Evolutionary conservation across 306 rosid species (phyloP), one percentile per base, ranked within the genome.

Genomic region (Boehmeria nivea): DNA sequence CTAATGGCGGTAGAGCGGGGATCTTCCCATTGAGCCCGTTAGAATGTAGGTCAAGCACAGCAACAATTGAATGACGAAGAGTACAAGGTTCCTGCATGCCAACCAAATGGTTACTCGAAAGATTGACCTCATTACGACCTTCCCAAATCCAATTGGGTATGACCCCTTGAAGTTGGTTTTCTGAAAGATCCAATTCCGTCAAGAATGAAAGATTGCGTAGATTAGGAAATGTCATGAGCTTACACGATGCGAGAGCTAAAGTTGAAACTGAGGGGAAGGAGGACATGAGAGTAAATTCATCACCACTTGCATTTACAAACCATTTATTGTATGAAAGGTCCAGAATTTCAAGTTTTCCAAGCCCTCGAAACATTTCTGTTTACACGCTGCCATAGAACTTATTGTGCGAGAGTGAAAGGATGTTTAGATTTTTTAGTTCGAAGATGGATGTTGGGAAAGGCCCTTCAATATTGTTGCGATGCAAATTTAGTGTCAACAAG

Each of bases 81-180:
- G 13, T 0, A 51, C 36, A n/a, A 11, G 54, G 46, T 51, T 61
- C 73, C 36, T 56, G 68, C 2, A 68, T 10, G 16, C 20, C 16
- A 8, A 0, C 22, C 18, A 86, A 44, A 0, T 28, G 47, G 33
- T 86, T 86, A 52, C 40, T 21, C 36, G 95, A 83, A 14, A 86
- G 76, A 50, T 83, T 86, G 33, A 86, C 39, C 0, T 8, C 39
- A 38, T 1, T 34, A 0, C 12, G 12, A 12, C 60, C 24, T 8
- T 53, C 37, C 83, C 79, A 76, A 21, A 76, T 54, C 86, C 83
- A 76, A 8, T 2, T 21, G 20, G 89, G 89, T 28, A 79, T 48
- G 12, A 36, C 24, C 19, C 78, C 78, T n/a, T 0, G 6, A 60
- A 83, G 69, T 1, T 12, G 45, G 33, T 83, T 83, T 8, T 38